phyloP scores from a whole-genome alignment of 2,329 filamentous ascomycete species.

The Fusarium stilboides region DNA sequence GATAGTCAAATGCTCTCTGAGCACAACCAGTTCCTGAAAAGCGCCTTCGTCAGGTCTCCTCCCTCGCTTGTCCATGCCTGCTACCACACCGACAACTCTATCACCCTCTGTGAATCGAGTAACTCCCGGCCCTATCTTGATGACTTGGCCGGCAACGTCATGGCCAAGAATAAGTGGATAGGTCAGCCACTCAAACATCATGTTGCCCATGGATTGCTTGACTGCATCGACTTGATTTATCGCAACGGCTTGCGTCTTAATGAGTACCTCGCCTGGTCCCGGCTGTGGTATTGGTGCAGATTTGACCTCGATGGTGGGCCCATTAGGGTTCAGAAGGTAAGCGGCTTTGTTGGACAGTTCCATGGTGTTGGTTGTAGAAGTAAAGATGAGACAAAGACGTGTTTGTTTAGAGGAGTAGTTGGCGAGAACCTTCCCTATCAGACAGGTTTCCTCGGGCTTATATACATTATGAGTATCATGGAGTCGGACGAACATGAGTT shows the following conservation, averaged over 20 bases:
- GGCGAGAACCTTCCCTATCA: no score
- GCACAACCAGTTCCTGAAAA: slow-evolving; percentile 3
- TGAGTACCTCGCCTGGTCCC: neutral
- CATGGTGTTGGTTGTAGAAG: neutral
- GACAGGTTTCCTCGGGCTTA: no score
- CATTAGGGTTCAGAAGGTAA: neutral
- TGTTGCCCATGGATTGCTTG: slow-evolving; percentile 23
- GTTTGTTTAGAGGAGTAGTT: no score
- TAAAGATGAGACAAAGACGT: neutral
- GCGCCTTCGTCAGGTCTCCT: slow-evolving; percentile 2
- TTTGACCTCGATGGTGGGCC: slow-evolving; percentile 7
- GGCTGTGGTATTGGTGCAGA: neutral
- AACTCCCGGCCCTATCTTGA: neutral
- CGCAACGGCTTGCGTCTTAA: neutral
- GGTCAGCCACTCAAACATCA: slow-evolving; percentile 27
- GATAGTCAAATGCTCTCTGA: neutral
- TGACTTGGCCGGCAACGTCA: slow-evolving; percentile 2
- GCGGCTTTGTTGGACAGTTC: slow-evolving; percentile 3
- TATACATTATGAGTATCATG: no score
- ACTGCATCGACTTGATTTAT: slow-evolving; percentile 12
- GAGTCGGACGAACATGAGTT: neutral
- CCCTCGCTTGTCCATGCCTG: slow-evolving; percentile 17
- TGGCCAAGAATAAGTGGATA: slow-evolving; percentile 23
- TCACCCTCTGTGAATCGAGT: neutral
- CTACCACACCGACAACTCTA: neutral